Evolutionary conservation across 805 yeast species (phyloP), one percentile per base, ranked within the genome.

Genomic region (Candida ficus): DNA sequence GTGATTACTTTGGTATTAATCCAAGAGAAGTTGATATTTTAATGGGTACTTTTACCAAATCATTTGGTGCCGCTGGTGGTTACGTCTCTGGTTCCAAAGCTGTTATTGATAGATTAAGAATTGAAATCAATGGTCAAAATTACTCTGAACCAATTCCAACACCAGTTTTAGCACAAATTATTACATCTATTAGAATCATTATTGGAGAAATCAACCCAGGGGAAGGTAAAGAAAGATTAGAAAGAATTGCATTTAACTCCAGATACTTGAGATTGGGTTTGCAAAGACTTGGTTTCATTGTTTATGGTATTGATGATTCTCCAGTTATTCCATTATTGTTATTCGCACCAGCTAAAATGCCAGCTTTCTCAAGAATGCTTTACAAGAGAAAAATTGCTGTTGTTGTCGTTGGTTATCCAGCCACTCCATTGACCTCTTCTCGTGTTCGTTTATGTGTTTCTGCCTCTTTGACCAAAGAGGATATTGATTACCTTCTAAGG

Each of bases 41-140:
- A 50, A 93, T 93, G 99, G 99, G 99, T 37, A 93, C 99, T 7
- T 76, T 93, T 43, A 95, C 99, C 38, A 93, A 93, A 65, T 87
- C 96, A 2, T 93, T 93, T 62, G 99, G 99, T 60, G 98, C 99
- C 14, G 88, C 98, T 31, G 99, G 99, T 57, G 99, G 99, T 35
- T 93, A 93, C 60, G 68, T 93, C 48, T 91, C 96, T n/a, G 95
- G 83, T 34, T 71, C 71, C 47, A 73, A 78, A 56, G 66, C 63
- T 35, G 64, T 87, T 25, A 82, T 91, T 37, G 90, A 88, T 53
- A 75, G 81, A 53, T 67, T 93, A 46, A 78, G 90, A 63, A 53
- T 84, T 30, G 81, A 78, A 53, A 77, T 86, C 53, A 72, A 87
- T 49, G 83, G 90, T 23, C 76, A 80, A 48, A 71, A 68, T 33